Percentiles rank a stretch among this genome's conserved stretches.
Conservation (phyloP, 202 grass and related monocot genomes). For the Cymbopogon flexuosus region DNA sequence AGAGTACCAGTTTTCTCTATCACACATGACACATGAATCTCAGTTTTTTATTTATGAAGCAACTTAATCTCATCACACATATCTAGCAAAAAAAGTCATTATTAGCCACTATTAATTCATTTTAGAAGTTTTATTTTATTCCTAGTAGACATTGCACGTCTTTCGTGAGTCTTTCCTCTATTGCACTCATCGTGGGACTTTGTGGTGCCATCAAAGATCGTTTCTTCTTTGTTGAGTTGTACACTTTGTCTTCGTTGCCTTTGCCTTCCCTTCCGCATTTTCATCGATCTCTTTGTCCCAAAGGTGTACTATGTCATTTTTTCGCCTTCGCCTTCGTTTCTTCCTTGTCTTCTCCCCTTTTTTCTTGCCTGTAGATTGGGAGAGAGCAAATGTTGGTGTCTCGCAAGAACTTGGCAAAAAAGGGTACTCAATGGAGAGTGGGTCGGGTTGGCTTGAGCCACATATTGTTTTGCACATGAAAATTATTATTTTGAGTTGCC, state of each 20-base stretch:
- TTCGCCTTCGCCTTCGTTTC: background rate
- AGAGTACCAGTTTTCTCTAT: background rate
- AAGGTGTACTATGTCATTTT: background rate
- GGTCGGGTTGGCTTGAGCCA: no score
- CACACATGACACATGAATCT: background rate
- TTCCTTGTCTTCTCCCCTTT: no score
- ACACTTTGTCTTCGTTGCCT: background rate
- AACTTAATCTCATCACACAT: background rate
- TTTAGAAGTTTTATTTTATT: background rate
- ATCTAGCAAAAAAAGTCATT: background rate
- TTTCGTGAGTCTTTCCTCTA: background rate
- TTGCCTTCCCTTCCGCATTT: no score
- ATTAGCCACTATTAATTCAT: background rate
- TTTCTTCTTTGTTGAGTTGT: background rate
- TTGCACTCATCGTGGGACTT: background rate
- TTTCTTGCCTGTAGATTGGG: no score
- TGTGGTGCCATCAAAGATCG: background rate
- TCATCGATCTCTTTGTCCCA: background rate
- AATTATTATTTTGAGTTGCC: no score
- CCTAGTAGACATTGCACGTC: background rate
- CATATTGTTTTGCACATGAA: no score
- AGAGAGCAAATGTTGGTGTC: no score
- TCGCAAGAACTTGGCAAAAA: no score
- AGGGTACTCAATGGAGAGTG: no score
- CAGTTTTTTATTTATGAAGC: background rate